Evolutionary conservation across 257 asterid genomes (phyloP).

Genomic region (Scutellaria galericulata): DNA sequence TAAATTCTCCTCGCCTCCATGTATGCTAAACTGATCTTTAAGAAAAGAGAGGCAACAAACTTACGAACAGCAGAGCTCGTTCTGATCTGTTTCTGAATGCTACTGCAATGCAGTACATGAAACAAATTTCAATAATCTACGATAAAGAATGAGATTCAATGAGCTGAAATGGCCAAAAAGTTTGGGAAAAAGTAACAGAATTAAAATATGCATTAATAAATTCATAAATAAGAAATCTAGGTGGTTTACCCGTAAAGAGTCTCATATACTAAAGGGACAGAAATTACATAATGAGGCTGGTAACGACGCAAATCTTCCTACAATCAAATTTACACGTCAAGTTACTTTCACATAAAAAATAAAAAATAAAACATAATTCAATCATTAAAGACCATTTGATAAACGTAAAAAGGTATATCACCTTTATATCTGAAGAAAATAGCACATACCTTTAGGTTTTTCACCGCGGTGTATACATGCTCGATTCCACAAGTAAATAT

Average conservation of each 20-base stretch:
- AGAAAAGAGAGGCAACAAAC: conserved; percentile 65
- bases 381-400: conserved; percentile 3
- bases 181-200: neutral
- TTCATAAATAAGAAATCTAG: neutral
- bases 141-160: neutral
- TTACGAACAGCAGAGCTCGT: conserved; percentile 67
- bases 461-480: conserved; percentile 79
- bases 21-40: conserved; percentile 76
- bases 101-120: conserved; percentile 61
- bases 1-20: conserved; percentile 87
- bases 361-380: neutral
- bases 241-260: conserved; percentile 75
- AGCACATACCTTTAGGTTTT: conserved; percentile 65
- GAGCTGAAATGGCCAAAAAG: conserved; percentile 15
- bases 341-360: neutral
- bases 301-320: conserved; percentile 83
- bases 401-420: conserved; percentile 11
- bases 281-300: conserved; percentile 81
- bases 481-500: conserved; percentile 72
- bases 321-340: conserved; percentile 34
- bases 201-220: too few species aligned
- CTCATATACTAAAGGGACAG: conserved; percentile 93
- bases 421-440: conserved; percentile 12
- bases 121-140: conserved; percentile 25
- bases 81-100: conserved; percentile 81